Evolutionary conservation across 352 stramenopile genomes (phyloP), one percentile per base, ranked within the genome.

Genomic region (Phytophthora cryptogea): DNA sequence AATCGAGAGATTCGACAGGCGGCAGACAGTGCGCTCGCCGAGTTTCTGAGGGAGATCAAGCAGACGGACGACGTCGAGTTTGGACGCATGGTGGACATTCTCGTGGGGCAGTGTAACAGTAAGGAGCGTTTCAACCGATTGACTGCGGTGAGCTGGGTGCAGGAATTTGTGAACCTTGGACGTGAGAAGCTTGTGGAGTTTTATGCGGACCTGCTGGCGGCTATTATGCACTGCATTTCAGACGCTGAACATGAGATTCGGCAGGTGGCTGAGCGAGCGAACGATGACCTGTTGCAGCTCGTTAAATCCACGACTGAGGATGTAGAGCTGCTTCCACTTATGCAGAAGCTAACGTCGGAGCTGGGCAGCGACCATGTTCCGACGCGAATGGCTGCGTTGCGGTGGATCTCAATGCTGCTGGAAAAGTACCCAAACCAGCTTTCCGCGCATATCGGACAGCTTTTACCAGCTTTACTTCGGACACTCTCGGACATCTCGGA

Each of bases 391-490:
- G 92, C 93, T 2, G 80, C 89, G 5, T 66, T 98, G 31, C 73
- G 86, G 10, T 99, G 97, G 96, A 99, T 99, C 66, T 97, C 98
- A 36, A 99, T 99, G 96, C 69, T 99, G 33, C 79, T 99, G 14
- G 96, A 99, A 65, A 99, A 99, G 72, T 86, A 91, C 47, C 94
- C 96, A 43, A 79, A 85, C 26, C 90, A 99, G 51, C 95, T 99
- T 62, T 94, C 88, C 1, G 70, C 85, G 17, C 96, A 97, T 58
- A 97, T 99, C 39, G 78, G 87, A 48, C 76, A 96, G 31, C 63
- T 99, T 14, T 61, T 99, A 28, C 96, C 94, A 8, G 96, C 96
- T 5, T 74, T 99, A n/a, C 79, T 99, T 20, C 91, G 97, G 39
- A 98, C 97, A 8, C 74, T 99, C 1, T 98, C 86, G 7, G 97